Evolutionary conservation across 2,329 filamentous ascomycete species (phyloP).

Genomic region (Claviceps humidiphila): DNA sequence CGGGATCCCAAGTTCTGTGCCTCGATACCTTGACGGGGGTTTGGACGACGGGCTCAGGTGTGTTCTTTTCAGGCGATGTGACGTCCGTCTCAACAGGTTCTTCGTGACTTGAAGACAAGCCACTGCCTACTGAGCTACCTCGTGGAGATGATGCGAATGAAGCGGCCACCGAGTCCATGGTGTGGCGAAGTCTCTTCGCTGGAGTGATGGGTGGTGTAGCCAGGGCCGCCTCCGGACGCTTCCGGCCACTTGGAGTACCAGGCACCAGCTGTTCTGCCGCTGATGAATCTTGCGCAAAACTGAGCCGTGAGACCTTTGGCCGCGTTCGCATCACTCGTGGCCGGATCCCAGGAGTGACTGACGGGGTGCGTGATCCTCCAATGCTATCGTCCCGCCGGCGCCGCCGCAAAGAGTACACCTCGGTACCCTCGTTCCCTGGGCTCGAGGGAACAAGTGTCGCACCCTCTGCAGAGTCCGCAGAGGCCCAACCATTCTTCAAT

Average conservation of each 20-base stretch:
- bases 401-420: conserved; percentile 43
- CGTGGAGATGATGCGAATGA: conserved; percentile 18
- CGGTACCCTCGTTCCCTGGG: conserved; percentile 38
- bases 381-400: conserved; percentile 38
- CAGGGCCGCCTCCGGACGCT: conserved; percentile 29
- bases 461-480: conserved; percentile 26
- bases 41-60: conserved; percentile 23
- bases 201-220: conserved; percentile 44
- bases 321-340: conserved; percentile 32
- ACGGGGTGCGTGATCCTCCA: conserved; percentile 41
- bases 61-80: conserved; percentile 38
- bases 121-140: conserved; percentile 22
- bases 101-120: conserved; percentile 15
- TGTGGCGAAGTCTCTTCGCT: conserved; percentile 32
- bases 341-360: conserved; percentile 41
- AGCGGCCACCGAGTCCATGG: conserved; percentile 14
- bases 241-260: conserved; percentile 18
- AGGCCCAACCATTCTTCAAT: conserved; percentile 71
- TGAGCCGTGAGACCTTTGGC: conserved; percentile 20
- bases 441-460: conserved; percentile 31
- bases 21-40: conserved; percentile 12
- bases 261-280: conserved; percentile 16
- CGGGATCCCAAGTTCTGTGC: conserved; percentile 6
- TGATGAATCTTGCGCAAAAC: conserved; percentile 21
- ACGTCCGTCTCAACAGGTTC: conserved; percentile 27